Evolutionary conservation across 179 eudicot genomes (phyloP), one percentile per base, ranked within the genome.

Genomic region (Silene coronaria): DNA sequence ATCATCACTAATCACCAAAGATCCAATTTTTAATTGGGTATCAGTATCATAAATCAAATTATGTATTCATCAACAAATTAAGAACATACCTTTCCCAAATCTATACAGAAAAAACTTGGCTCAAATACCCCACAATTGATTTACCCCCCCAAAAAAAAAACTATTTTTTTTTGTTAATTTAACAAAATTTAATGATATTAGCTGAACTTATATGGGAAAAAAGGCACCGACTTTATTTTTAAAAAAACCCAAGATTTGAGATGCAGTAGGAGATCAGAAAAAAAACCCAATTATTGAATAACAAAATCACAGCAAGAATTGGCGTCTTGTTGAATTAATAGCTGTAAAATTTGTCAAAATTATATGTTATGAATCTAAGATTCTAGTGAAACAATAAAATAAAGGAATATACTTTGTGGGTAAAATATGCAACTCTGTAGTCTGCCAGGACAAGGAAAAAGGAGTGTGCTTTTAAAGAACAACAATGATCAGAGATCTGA

Each of bases 51-150:
- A 22, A 59, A 48, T 9, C 19, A 64, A 26, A 65, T 24, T 26
- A 48, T 66, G 51, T 5, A 64, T 65, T 38, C 17, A 53, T 14
- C 58, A 17, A 53, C 57, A 46, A 3, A 0, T 28, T 60, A 78
- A 78, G 14, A 48, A 64, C 77, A 73, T 67, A 78, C 81, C 77
- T 78, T 72, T 53, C 19, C 17, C 38, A 19, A 71, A 11, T 48
- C n/a, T 13, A 48, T 16, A 13, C 17, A 48, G 14, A 48, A 48
- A 48, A 48, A 48, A 48, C 45, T 36, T 36, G 45, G 45, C 45
- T 22, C 22, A 59, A 19, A 19, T 7, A n/a, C n/a, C 24, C 17
- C 73, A 21, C 28, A 16, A 63, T 21, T 12, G 34, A 66, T n/a
- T n/a, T n/a, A n/a, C n/a, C 27, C 48, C n/a, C 69, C 1, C 32